Percentiles rank a stretch among this genome's conserved stretches.
Conservation (phyloP, 2,329 filamentous ascomycete species). For the Hyphodiscus sp. region DNA sequence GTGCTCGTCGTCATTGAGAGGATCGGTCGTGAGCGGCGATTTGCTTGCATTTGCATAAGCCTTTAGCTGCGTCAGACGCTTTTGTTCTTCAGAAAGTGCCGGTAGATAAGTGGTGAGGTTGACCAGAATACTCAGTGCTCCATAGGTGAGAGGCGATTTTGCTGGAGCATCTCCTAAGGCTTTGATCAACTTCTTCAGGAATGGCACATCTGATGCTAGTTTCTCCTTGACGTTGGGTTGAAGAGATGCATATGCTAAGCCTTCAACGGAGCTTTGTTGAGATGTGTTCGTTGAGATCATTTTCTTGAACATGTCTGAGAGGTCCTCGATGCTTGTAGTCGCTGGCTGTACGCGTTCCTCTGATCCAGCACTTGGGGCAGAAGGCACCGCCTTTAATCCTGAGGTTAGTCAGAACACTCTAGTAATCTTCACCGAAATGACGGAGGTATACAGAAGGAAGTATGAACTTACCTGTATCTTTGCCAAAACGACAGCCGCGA, state of each 20-base stretch:
- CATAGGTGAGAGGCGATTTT: constrained; percentile 71
- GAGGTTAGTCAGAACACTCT: constrained; percentile 29
- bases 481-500: constrained; percentile 69
- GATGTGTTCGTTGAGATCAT: constrained; percentile 57
- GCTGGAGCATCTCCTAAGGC: constrained; percentile 51
- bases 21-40: constrained; percentile 52
- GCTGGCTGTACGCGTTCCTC: constrained; percentile 40
- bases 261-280: constrained; percentile 73
- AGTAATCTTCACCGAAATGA: constrained; percentile 16
- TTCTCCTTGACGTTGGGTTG: constrained; percentile 80
- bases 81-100: constrained; percentile 77
- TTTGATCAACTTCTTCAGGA: constrained; percentile 65
- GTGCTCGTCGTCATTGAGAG: constrained; percentile 68
- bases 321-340: constrained; percentile 57
- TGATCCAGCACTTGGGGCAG: constrained; percentile 20
- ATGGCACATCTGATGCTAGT: constrained; percentile 58
- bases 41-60: constrained; percentile 86
- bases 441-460: constrained; percentile 13
- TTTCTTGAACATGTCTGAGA: constrained; percentile 56
- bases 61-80: constrained; percentile 85
- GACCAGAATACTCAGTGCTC: constrained; percentile 74
- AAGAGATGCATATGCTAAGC: constrained; percentile 84
- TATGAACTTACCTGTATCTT: constrained; percentile 54
- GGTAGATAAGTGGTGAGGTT: constrained; percentile 82
- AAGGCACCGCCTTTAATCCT: constrained; percentile 30